Evolutionary conservation across 2,329 filamentous ascomycete species (phyloP), one percentile per base, ranked within the genome.

Genomic region (Sporothrix brasiliensis): DNA sequence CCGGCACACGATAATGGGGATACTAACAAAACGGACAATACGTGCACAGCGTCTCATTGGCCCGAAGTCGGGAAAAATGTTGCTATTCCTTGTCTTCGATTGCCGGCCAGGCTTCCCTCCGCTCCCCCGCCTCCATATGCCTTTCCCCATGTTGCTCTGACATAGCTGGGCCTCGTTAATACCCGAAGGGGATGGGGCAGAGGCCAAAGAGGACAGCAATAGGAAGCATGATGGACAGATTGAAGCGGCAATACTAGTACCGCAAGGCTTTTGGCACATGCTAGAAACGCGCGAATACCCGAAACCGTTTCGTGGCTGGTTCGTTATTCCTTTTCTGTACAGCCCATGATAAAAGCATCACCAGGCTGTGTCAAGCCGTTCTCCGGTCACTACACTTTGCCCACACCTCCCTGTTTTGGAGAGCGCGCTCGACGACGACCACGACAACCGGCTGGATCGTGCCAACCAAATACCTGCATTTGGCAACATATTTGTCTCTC

Each of bases 121-220:
- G 9, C 21, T 44, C 6, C 27, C 14, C 21, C 34, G 34, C 34
- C 34, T 7, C 34, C 34, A 4, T 34, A 34, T 6, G 13, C 21
- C 24, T n/a, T 14, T 24, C 34, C 9, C 11, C 9, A 27, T 47
- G 16, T 50, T 50, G 53, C 16, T 24, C 53, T 61, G 67, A 11
- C 53, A 52, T 60, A 61, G 19, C 13, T n/a, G 52, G 5, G 24
- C 13, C 2, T 60, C 19, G 52, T 58, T 68, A 68, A 58, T 34
- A 39, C 4, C 53, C 52, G 11, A n/a, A 34, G n/a, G 66, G 19
- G 14, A 34, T 58, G 53, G n/a, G 30, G 3, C 10, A 7, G 16
- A 19, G 27, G 14, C 4, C 21, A n/a, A 67, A 68, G 16, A 68
- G 53, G 52, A 68, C 65, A 67, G 65, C 49, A 54, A 30, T n/a